Evolutionary conservation across 148 eudicot species (phyloP), one percentile per base, ranked within the genome.

Genomic region (Diospyros kaki): DNA sequence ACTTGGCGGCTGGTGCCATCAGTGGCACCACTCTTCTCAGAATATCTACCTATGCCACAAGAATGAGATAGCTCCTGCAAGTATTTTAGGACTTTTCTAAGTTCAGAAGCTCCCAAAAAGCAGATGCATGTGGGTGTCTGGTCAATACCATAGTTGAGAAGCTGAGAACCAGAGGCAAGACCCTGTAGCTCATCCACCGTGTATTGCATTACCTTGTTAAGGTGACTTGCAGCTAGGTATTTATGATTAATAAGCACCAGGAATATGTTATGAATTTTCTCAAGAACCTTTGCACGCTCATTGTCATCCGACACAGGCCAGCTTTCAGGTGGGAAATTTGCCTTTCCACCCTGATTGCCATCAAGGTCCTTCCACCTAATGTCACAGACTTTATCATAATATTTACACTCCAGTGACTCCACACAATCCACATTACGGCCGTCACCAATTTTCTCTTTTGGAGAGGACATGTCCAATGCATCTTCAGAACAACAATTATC

Each of bases 111-210:
- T 70, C 88, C 90, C 85, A 96, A 68, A 87, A 93, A 93, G 86
- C 99, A 96, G 64, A 96, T 96, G 77, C 98, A 93, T 46, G 80
- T 3, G 39, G 98, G 99, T 53, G 94, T 77, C 78, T 91, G 89
- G 70, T 89, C 97, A 72, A 91, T 62, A 46, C 89, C 89, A 44
- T 76, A 88, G 72, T 79, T 83, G 17, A 93, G 85, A 83, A 91
- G 90, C 82, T 82, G 88, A 50, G 94, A 87, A 84, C 92, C 89
- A 83, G 82, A 87, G 75, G 83, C 89, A 75, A 90, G 83, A 44
- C 84, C 79, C 66, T 88, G 93, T 58, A 96, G 74, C 82, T 96
- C 97, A 66, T 87, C 93, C 73, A 88, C 83, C 43, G 98, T 83
- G 81, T 80, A 89, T 39, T 87, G 87, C 64, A 91, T 81, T 68